Conservation (phyloP, 2,329 filamentous ascomycete genomes). For the Beauveria caledonica region DNA sequence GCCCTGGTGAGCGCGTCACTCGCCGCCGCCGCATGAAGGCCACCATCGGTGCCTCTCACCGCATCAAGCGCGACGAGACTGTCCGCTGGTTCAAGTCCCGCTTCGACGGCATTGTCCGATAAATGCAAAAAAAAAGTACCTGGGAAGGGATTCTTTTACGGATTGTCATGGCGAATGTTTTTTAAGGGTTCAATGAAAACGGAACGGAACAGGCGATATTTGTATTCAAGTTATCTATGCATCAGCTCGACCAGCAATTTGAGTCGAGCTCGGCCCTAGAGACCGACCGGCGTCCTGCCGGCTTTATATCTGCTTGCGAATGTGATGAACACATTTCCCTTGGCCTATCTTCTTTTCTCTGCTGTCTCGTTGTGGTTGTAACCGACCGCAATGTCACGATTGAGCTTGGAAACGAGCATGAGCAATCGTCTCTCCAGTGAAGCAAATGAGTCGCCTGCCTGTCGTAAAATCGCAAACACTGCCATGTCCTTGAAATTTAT, state of each 20-base stretch:
- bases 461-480: not conserved
- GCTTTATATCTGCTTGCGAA: slow-evolving; percentile 34
- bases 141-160: slow-evolving; percentile 23
- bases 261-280: slow-evolving; percentile 63
- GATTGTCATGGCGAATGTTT: slow-evolving; percentile 34
- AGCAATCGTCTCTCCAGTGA: not conserved
- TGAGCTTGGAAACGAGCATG: slow-evolving; percentile 6
- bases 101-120: slow-evolving; percentile 98
- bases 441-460: not conserved
- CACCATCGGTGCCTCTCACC: slow-evolving; percentile 79
- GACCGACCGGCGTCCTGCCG: slow-evolving; percentile 63
- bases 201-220: slow-evolving; percentile 24
- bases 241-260: slow-evolving; percentile 42
- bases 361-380: slow-evolving; percentile 1
- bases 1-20: slow-evolving; percentile 94
- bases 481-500: not conserved
- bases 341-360: slow-evolving; percentile 10
- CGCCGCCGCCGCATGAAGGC: slow-evolving; percentile 87
- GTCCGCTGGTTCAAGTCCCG: slow-evolving; percentile 89
- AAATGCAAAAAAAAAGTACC: slow-evolving; percentile 41
- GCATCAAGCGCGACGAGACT: slow-evolving; percentile 90
- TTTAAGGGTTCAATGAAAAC: slow-evolving; percentile 20
- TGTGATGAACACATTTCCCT: slow-evolving; percentile 27
- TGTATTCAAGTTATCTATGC: slow-evolving; percentile 39
- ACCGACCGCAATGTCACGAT: slow-evolving; percentile 3